Base-by-base conservation (phyloP, 2,329 filamentous ascomycete genomes). In the Aaosphaeria pasadenensis region DNA sequence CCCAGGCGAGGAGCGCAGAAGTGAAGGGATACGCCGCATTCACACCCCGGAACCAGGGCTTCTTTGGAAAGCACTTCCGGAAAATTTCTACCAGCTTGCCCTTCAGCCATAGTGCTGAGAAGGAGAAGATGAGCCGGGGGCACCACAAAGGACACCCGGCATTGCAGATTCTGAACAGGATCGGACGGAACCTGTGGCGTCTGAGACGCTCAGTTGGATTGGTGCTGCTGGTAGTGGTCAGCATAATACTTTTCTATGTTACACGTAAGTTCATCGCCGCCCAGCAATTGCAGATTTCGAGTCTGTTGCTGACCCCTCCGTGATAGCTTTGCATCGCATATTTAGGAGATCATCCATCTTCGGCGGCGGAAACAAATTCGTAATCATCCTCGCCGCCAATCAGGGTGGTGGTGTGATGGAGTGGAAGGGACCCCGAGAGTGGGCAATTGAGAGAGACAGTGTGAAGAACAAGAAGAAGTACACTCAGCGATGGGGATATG, bases 391-490 rank as follows among this genome's bases (percentile, higher is more conserved):
- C 17, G 91, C 88, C 28, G 91, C 94, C 47, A 99, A 99, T 64
- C 82, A 95, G 54, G 94, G 94, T 43, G 94, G 94, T 50, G 94
- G 94, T 61, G 94, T 99, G 6, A 97, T 97, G 91, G 92, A 96
- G 66, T 96, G 91, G 92, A 99, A 99, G 71, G 92, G 92, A 0
- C 88, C 92, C 17, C 83, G 91, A 52, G 94, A 99, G 74, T 99
- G 94, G 94, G 94, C 94, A 1, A 95, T 97, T 62, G 94, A 99
- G 74, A 82, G 94, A 69, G 91, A 97, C 75, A 97, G 92, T 66
- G 84, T 97, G 46, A 86, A 86, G 69, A 99, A 99, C 74, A 99
- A 99, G 78, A 86, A 87, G 67, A 88, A 86, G 63, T 99, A 99
- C 66, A 87, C 85, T 2, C 79, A 83, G 32, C 81, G 80, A 67